A percentile compares a stretch with the other conserved stretches of the same genome.
These are phyloP conservation scores for Backusella circina DNA, from an alignment of 192 early-diverging fungal genomes.

Conservation along the genomic window DNA sequence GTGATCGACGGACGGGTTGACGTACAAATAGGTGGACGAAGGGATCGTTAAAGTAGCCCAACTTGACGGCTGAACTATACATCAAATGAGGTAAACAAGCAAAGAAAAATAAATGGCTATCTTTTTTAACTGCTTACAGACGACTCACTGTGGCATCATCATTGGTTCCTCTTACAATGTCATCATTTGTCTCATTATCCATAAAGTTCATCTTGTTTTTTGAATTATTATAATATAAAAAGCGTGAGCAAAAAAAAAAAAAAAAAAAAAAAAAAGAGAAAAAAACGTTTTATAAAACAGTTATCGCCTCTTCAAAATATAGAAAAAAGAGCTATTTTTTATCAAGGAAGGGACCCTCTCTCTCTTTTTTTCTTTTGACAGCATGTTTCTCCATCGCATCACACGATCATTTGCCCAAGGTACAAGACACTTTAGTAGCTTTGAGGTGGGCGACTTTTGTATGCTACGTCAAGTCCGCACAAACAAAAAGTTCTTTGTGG, in stretches of 20 bases:
- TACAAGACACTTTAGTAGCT: background rate
- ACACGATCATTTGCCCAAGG: background rate
- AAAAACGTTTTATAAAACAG: no score
- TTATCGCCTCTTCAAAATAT: background rate
- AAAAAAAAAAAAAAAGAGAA: background rate
- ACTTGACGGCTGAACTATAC: constrained; percentile 69
- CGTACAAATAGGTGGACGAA: constrained; percentile 81
- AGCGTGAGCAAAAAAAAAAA: background rate
- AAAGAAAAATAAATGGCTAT: background rate
- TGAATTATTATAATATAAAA: background rate
- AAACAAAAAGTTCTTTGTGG: constrained; percentile 34
- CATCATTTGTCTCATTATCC: constrained; percentile 32
- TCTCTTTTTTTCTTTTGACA: no score
- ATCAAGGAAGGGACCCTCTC: background rate
- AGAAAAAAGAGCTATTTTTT: background rate
- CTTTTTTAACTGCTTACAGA: constrained; percentile 46
- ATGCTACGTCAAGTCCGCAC: constrained; percentile 27
- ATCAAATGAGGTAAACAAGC: constrained; percentile 9
- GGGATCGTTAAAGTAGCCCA: constrained; percentile 81
- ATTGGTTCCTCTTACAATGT: constrained; percentile 86
- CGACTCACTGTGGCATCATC: constrained; percentile 85
- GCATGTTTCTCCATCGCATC: background rate
- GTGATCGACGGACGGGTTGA: constrained; percentile 69
- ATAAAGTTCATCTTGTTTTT: constrained; percentile 2
- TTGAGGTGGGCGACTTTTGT: constrained; percentile 27